Evolutionary conservation across 495 filamentous ascomycete species (phyloP).

Genomic region (Lasiosphaeris hirsuta): DNA sequence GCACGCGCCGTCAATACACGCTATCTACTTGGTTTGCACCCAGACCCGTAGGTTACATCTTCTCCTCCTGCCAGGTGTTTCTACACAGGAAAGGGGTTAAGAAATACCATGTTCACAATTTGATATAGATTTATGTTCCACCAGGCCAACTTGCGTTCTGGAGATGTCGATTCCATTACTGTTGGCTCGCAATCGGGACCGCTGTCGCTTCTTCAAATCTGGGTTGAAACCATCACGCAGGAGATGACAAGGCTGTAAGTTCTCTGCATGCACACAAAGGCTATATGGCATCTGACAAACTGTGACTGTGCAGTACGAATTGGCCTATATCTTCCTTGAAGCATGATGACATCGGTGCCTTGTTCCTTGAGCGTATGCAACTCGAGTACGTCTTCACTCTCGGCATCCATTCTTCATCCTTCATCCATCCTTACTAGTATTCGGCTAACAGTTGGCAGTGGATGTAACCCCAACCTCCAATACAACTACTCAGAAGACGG

Average conservation of each 20-base stretch:
- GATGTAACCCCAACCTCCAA: constrained; percentile 48
- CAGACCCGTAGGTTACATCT: constrained; percentile 31
- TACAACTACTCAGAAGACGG: constrained; percentile 41
- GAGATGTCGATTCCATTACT: constrained; percentile 43
- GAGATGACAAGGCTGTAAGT: constrained; percentile 52
- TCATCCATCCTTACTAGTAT: background rate
- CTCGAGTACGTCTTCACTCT: constrained; percentile 39
- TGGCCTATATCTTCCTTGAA: constrained; percentile 57
- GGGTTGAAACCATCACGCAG: constrained; percentile 56
- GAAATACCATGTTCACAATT: background rate
- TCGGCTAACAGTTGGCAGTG: constrained; percentile 16
- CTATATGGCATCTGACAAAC: background rate
- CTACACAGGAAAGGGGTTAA: background rate
- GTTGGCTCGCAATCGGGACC: constrained; percentile 49
- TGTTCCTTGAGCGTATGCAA: constrained; percentile 50
- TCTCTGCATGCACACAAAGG: background rate
- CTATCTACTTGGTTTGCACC: constrained; percentile 53
- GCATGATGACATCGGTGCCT: constrained; percentile 53
- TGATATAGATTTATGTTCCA: constrained; percentile 44
- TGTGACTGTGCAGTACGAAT: constrained; percentile 26
- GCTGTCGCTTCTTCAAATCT: constrained; percentile 57
- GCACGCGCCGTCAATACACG: constrained; percentile 53
- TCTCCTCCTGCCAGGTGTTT: background rate
- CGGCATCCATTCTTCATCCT: background rate
- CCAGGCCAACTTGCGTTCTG: constrained; percentile 59